Evolutionary conservation across 345 rosid genomes (phyloP).

Genomic region (Carallia brachiata): DNA sequence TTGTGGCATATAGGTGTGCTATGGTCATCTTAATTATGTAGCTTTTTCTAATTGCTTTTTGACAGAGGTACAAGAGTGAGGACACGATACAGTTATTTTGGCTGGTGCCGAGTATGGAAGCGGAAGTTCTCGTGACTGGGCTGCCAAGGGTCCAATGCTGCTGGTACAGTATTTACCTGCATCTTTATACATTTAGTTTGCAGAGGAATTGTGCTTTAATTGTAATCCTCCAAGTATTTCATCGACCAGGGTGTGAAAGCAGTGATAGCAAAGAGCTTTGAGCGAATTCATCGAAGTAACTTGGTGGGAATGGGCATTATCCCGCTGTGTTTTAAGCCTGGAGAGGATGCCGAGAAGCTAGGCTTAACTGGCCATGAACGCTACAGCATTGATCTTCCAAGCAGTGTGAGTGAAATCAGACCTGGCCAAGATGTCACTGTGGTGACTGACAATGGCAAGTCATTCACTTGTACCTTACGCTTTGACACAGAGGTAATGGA

Average conservation of each 20-base stretch:
- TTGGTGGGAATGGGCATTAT: conserved; percentile 89
- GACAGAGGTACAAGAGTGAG: conserved; percentile 74
- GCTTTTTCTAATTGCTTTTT: conserved; percentile 2
- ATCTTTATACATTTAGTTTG: conserved; percentile 4
- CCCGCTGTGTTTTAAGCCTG: conserved; percentile 78
- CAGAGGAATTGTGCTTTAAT: neutral
- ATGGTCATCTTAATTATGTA: no score
- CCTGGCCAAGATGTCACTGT: conserved; percentile 88
- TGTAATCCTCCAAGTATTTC: conserved; percentile 3
- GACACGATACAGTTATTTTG: conserved; percentile 64
- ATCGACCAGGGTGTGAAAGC: conserved; percentile 83
- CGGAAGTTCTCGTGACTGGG: conserved; percentile 99
- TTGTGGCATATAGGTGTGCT: no score
- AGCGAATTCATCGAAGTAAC: conserved; percentile 84
- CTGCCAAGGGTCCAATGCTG: conserved; percentile 95
- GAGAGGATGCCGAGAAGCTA: conserved; percentile 78
- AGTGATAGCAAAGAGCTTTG: conserved; percentile 84
- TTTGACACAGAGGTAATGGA: conserved; percentile 79
- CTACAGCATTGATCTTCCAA: conserved; percentile 65
- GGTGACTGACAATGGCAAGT: conserved; percentile 61
- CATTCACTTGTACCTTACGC: conserved; percentile 62
- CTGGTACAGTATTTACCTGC: conserved; percentile 42
- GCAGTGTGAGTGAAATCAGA: conserved; percentile 55
- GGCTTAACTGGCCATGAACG: conserved; percentile 81
- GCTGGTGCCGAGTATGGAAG: conserved; percentile 95